Conservation (phyloP, 495 filamentous ascomycete genomes). For the Neurospora sp. region DNA sequence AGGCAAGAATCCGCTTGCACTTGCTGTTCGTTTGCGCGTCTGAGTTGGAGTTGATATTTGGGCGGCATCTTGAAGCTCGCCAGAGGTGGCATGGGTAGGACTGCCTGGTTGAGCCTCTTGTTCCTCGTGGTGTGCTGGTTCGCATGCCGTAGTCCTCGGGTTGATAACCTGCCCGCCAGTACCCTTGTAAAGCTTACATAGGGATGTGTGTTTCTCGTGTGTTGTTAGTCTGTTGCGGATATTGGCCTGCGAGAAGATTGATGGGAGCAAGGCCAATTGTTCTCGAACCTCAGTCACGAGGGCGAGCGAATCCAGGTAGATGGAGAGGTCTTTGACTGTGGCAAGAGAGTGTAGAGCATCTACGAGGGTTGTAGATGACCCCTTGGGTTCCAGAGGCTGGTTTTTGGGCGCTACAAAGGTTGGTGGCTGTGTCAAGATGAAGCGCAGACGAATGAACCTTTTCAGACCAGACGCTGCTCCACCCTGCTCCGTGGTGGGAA, state of each 20-base stretch:
- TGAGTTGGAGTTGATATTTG: background rate
- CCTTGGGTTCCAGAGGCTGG: background rate
- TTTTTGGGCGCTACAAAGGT: background rate
- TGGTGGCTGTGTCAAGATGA: background rate
- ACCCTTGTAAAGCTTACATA: rapidly evolving
- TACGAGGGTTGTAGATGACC: background rate
- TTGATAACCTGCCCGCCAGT: background rate
- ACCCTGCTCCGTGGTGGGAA: background rate
- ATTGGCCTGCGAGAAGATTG: background rate
- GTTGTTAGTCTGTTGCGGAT: background rate
- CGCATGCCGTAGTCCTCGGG: background rate
- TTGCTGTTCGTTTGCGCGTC: background rate
- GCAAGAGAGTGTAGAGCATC: background rate
- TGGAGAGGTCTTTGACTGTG: background rate
- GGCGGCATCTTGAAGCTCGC: background rate
- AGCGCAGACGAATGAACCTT: background rate
- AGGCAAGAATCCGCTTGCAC: background rate
- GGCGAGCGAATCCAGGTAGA: background rate
- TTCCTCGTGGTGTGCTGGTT: background rate
- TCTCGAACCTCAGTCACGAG: rapidly evolving
- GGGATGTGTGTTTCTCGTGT: background rate
- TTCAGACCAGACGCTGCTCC: background rate
- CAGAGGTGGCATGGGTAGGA: background rate
- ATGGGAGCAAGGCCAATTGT: background rate
- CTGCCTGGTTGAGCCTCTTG: background rate